phyloP scores from a whole-genome alignment of 2,329 filamentous ascomycete species.

The Thelonectria blattea region DNA sequence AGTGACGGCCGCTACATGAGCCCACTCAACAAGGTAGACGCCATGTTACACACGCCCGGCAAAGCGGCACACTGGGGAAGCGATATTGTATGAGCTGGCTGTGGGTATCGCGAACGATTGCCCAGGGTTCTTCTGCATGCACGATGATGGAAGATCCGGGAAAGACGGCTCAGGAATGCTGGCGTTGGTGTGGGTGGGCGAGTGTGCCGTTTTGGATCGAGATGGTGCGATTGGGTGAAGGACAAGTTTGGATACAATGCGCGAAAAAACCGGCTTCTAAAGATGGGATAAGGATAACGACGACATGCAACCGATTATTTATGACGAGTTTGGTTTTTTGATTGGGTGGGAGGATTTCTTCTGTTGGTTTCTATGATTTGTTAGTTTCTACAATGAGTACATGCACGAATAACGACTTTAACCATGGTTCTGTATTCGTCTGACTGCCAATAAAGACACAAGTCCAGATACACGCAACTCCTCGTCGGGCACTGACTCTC shows the following conservation, averaged over 20 bases:
- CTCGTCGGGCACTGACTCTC: background rate
- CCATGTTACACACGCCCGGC: constrained; percentile 19
- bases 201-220: constrained; percentile 28
- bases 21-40: constrained; percentile 16
- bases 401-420: constrained; percentile 34
- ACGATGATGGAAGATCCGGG: constrained; percentile 36
- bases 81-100: constrained; percentile 6
- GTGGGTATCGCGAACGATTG: constrained; percentile 11
- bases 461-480: background rate
- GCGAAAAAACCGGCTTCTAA: background rate
- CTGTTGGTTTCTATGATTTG: background rate
- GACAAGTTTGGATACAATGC: background rate
- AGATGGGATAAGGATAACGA: constrained; percentile 6
- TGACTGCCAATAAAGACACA: too few relatives aligned
- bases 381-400: constrained; percentile 8
- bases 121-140: constrained; percentile 23
- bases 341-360: background rate
- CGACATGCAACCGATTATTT: background rate
- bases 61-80: constrained; percentile 23
- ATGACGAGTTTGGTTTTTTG: background rate
- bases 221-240: constrained; percentile 26
- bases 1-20: constrained; percentile 26
- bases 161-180: constrained; percentile 31
- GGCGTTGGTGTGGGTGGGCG: constrained; percentile 5
- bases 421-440: too few relatives aligned